phyloP scores from a whole-genome alignment of 768 basidiomycete genomes.

The Gelatoporia subvermispora region DNA sequence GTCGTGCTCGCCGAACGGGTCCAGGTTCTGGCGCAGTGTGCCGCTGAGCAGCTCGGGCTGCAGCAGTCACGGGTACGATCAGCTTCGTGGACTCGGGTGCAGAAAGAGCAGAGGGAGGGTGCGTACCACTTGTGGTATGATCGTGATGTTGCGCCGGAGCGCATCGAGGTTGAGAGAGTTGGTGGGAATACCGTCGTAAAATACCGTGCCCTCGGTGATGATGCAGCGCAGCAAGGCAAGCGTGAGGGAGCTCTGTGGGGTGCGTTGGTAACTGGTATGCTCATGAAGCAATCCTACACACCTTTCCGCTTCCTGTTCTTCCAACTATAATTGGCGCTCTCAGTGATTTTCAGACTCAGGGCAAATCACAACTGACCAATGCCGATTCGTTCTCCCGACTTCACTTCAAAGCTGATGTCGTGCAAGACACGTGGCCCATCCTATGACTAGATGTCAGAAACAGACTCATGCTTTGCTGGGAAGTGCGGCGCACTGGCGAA shows the following conservation, averaged over 20 bases:
- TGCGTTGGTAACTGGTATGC: neutral
- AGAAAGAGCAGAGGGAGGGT: neutral
- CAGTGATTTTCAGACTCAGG: constrained; percentile 2
- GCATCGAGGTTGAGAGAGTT: constrained; percentile 46
- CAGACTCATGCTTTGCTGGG: too few species aligned
- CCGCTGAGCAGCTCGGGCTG: constrained; percentile 52
- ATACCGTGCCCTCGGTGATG: constrained; percentile 45
- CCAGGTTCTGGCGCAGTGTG: constrained; percentile 53
- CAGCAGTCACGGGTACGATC: constrained; percentile 7
- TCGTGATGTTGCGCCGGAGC: constrained; percentile 49
- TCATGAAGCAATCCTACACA: constrained; percentile 8
- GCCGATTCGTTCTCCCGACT: constrained; percentile 54
- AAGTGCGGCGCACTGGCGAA: constrained; percentile 23
- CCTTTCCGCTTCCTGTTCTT: constrained; percentile 54
- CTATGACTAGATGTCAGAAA: constrained; percentile 7
- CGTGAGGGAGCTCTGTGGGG: constrained; percentile 41
- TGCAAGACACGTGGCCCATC: constrained; percentile 57
- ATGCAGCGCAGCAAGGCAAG: constrained; percentile 52
- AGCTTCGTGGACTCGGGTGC: neutral
- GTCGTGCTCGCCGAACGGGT: constrained; percentile 52
- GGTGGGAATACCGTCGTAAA: constrained; percentile 45
- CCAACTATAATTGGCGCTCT: constrained; percentile 36
- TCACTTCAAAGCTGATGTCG: constrained; percentile 44
- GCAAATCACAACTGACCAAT: constrained; percentile 32
- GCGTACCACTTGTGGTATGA: constrained; percentile 53